Percentiles rank a stretch among this genome's conserved stretches.
Evolutionary conservation across 2,329 filamentous ascomycete species (phyloP).

Genomic region (Diaporthe sp.): DNA sequence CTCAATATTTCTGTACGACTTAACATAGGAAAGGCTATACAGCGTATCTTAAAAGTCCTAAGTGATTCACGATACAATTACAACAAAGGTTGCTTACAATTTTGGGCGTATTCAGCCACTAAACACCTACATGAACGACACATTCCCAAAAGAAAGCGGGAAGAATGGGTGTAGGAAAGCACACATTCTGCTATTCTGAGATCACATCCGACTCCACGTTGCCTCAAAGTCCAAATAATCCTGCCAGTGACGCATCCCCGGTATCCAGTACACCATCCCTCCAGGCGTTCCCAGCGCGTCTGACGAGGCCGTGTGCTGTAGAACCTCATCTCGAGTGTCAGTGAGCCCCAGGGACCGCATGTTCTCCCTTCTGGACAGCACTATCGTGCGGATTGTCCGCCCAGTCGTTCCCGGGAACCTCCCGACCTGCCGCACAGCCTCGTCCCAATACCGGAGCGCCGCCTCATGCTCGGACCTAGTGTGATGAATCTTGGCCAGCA

Average conservation of each 20-base stretch:
- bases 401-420: background rate
- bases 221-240: background rate
- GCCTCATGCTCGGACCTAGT: background rate
- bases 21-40: background rate
- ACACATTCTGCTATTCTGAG: background rate
- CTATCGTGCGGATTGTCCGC: background rate
- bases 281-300: background rate
- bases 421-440: background rate
- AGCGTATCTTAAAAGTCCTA: background rate
- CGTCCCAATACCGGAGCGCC: background rate
- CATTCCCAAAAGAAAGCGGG: background rate
- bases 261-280: background rate
- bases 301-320: background rate
- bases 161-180: background rate
- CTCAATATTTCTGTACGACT: background rate
- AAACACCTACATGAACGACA: background rate
- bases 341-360: background rate
- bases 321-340: background rate
- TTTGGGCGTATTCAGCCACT: background rate
- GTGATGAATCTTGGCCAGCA: slow-evolving; percentile 15
- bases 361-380: background rate
- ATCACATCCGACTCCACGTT: background rate
- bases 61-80: background rate
- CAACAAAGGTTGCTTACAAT: background rate
- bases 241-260: slow-evolving; percentile 16